phyloP scores from a whole-genome alignment of 345 rosid genomes.

The Eucalyptus microcorys region DNA sequence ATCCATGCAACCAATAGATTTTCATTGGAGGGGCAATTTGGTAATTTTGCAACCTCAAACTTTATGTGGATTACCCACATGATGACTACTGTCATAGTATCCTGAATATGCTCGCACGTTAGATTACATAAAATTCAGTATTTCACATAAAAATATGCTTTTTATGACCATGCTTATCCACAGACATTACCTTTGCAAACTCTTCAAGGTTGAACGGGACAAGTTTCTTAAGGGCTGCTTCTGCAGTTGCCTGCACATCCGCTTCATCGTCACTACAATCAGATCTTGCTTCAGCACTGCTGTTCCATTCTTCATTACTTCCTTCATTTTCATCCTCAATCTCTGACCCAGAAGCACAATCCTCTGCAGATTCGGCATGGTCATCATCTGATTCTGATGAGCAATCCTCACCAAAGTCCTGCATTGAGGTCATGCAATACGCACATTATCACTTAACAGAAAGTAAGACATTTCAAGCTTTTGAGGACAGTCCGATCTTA shows the following conservation, averaged over 20 bases:
- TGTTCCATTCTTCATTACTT: slow-evolving; percentile 54
- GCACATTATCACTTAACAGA: neutral
- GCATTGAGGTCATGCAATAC: slow-evolving; percentile 2
- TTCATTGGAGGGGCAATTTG: neutral
- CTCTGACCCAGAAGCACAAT: slow-evolving; percentile 71
- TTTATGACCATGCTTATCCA: neutral
- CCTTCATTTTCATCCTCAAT: slow-evolving; percentile 72
- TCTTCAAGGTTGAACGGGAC: slow-evolving; percentile 64
- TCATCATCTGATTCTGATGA: slow-evolving; percentile 68
- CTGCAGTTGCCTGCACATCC: slow-evolving; percentile 58
- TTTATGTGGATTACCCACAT: neutral
- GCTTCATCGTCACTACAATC: slow-evolving; percentile 60
- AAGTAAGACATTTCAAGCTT: neutral
- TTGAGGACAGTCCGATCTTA: slow-evolving; percentile 29
- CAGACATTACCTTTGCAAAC: slow-evolving; percentile 48
- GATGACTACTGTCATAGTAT: neutral
- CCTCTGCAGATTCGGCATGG: slow-evolving; percentile 47
- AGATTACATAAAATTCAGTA: neutral
- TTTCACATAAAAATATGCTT: neutral
- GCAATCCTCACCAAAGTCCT: slow-evolving; percentile 78
- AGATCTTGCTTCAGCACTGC: slow-evolving; percentile 52
- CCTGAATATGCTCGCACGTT: neutral
- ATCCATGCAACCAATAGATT: neutral
- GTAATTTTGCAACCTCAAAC: neutral
- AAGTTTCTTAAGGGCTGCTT: slow-evolving; percentile 73